These are phyloP conservation scores for Colletotrichum sp. DNA, from an alignment of 2,329 filamentous ascomycete genomes.

Conservation along the genomic window DNA sequence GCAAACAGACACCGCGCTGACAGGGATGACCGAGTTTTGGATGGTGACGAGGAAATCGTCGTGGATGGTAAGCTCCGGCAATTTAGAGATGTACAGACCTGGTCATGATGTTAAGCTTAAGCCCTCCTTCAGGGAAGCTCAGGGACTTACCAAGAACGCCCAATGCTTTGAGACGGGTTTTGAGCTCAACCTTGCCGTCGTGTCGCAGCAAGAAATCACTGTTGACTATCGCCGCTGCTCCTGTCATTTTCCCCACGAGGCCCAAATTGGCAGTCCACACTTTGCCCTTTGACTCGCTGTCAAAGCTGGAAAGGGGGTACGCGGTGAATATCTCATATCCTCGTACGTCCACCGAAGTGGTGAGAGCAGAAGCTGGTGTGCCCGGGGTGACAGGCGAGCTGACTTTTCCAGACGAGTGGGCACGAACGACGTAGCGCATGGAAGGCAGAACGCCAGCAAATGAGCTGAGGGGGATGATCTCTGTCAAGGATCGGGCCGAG, in stretches of 20 bases:
- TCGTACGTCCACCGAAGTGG: constrained; percentile 64
- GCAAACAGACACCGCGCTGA: constrained; percentile 66
- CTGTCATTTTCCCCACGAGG: constrained; percentile 87
- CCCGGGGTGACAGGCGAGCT: constrained; percentile 54
- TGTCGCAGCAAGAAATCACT: constrained; percentile 59
- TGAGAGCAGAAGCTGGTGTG: constrained; percentile 56
- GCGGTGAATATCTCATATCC: constrained; percentile 86
- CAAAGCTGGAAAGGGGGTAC: constrained; percentile 68
- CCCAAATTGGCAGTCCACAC: constrained; percentile 74
- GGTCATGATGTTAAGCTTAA: background rate
- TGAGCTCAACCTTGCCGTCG: constrained; percentile 68
- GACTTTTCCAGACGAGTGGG: constrained; percentile 71
- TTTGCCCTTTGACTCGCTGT: constrained; percentile 40
- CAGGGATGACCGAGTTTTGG: constrained; percentile 71
- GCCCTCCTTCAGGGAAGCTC: background rate
- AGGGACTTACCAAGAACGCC: constrained; percentile 69
- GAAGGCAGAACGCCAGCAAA: constrained; percentile 73
- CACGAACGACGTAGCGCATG: constrained; percentile 72
- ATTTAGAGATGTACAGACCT: constrained; percentile 79
- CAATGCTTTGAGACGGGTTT: constrained; percentile 78
- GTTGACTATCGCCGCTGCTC: constrained; percentile 75
- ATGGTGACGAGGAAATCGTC: constrained; percentile 78
- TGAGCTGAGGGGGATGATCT: constrained; percentile 71
- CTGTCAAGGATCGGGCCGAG: constrained; percentile 63
- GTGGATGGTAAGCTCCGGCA: constrained; percentile 64